Base-by-base conservation (phyloP, 2,329 filamentous ascomycete species). In the Arthroderma sp. region DNA sequence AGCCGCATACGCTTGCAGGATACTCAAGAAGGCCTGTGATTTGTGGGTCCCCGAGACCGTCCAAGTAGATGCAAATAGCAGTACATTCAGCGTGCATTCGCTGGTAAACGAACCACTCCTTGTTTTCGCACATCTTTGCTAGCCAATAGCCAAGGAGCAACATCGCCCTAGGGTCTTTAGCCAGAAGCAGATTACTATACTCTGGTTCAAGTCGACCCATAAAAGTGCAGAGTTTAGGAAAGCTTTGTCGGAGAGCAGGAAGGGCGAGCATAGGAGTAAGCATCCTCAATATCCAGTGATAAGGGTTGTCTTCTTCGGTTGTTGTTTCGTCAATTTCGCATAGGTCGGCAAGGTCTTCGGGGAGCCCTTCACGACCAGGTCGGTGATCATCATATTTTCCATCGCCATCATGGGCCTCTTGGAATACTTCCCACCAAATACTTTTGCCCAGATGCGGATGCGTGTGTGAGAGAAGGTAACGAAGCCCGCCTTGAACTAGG, bases 1-100 rank as follows among this genome's bases (percentile, higher is more conserved):
- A 63, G 6, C 61, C 61, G 51, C 61, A 61, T 11, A 47, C 46
- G 27, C 52, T 43, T 0, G 61, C 59, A 3, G 62, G 62, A 50
- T 61, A 62, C 43, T 57, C 56, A 34, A 64, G 40, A 43, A 62
- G 42, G 10, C 49, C 47, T 36, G 60, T 42, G 11, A 62, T 51
- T 7, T 52, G 48, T 11, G 55, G 52, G 45, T 61, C 57, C 11
- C 49, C 47, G 31, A 52, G 57, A 22, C 53, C 44, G 43, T 63
- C 61, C 4, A 65, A 42, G 42, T 54, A 59, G 58, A 61, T 63
- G 44, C 60, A 63, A 9, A 65, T 60, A 30, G 62, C 62, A 5
- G 53, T 50, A 45, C 61, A 63, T 48, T 65, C 62, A 1, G 60
- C 59, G 1, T 53, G 48, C 4, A 57, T 53, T 31, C 62, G 49